Evolutionary conservation across 768 basidiomycete species (phyloP).

Genomic region (Pilatotrama ljubarskyi): DNA sequence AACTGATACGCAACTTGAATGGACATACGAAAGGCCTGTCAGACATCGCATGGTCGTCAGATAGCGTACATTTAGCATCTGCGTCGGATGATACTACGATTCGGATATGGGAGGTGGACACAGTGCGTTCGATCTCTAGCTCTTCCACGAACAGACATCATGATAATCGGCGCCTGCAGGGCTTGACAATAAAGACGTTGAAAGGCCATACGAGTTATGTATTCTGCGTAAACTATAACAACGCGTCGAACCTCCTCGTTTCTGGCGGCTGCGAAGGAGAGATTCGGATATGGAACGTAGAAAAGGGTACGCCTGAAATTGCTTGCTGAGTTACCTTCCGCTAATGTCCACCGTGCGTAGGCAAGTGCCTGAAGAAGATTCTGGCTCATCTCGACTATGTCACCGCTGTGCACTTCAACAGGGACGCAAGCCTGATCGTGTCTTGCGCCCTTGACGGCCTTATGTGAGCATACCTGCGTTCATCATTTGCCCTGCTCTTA

Average conservation of each 20-base stretch:
- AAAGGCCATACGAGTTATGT: slow-evolving; percentile 87
- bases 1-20: slow-evolving; percentile 69
- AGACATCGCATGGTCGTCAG: slow-evolving; percentile 86
- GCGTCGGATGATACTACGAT: slow-evolving; percentile 92
- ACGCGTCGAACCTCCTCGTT: slow-evolving; percentile 82
- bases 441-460: slow-evolving; percentile 92
- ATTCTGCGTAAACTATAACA: slow-evolving; percentile 91
- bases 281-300: slow-evolving; percentile 89
- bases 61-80: slow-evolving; percentile 81
- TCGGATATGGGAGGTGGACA: slow-evolving; percentile 86
- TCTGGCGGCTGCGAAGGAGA: slow-evolving; percentile 94
- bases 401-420: slow-evolving; percentile 91
- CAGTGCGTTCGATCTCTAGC: slow-evolving; percentile 45
- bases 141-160: not conserved
- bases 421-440: slow-evolving; percentile 88
- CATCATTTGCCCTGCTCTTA: no score
- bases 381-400: slow-evolving; percentile 95
- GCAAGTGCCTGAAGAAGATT: slow-evolving; percentile 80
- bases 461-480: slow-evolving; percentile 67
- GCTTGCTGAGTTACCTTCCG: not conserved
- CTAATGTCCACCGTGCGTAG: slow-evolving; percentile 38
- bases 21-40: slow-evolving; percentile 85
- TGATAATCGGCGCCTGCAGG: slow-evolving; percentile 39
- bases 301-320: slow-evolving; percentile 54
- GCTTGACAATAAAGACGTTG: slow-evolving; percentile 66